phyloP scores from a whole-genome alignment of 73 alveolate genomes.

The Paraurostyla sp. region DNA sequence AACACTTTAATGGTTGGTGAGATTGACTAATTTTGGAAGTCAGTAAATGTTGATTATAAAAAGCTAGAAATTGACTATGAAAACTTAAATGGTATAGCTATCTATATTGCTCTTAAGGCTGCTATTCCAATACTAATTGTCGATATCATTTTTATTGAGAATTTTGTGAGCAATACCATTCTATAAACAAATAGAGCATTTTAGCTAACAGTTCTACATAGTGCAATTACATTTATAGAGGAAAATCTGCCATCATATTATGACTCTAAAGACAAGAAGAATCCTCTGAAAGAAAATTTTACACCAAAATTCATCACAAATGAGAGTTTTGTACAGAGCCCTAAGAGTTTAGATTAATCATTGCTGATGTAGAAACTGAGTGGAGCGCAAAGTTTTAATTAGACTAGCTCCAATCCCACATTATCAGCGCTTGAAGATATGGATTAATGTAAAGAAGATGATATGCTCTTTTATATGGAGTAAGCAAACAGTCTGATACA shows the following conservation, averaged over 20 bases:
- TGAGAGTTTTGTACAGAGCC: slow-evolving; percentile 13
- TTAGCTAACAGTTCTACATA: slow-evolving; percentile 51
- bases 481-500: neutral
- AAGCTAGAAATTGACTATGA: slow-evolving; percentile 60
- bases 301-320: slow-evolving; percentile 21
- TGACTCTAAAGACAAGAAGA: slow-evolving; percentile 33
- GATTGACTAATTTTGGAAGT: slow-evolving; percentile 50
- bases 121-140: slow-evolving; percentile 19
- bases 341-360: slow-evolving; percentile 4
- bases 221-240: slow-evolving; percentile 53
- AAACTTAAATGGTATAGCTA: slow-evolving; percentile 52
- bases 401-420: neutral
- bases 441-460: slow-evolving; percentile 22
- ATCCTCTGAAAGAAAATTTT: slow-evolving; percentile 56
- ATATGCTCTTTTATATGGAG: slow-evolving; percentile 26
- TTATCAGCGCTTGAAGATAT: neutral
- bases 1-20: slow-evolving; percentile 50
- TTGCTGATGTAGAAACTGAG: neutral
- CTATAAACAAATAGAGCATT: slow-evolving; percentile 47
- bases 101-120: slow-evolving; percentile 43
- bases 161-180: slow-evolving; percentile 49
- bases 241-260: slow-evolving; percentile 46
- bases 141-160: slow-evolving; percentile 52
- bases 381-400: slow-evolving; percentile 44
- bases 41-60: neutral